Percentiles rank a stretch among this genome's conserved stretches.
Evolutionary conservation across 495 filamentous ascomycete genomes (phyloP).

Genomic region (Penicillium alfredii): DNA sequence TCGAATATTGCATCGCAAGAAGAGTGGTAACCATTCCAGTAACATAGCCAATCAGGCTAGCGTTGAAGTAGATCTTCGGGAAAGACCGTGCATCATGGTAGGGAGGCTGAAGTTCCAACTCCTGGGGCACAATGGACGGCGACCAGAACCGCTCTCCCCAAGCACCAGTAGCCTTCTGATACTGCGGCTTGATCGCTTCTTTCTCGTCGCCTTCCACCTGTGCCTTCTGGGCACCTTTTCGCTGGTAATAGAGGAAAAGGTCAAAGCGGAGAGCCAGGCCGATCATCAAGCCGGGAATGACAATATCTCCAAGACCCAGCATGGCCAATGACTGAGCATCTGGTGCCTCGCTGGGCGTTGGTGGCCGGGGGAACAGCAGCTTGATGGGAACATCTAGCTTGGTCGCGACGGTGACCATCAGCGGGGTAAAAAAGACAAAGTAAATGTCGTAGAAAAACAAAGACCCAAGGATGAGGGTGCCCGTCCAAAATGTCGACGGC

Average conservation of each 20-base stretch:
- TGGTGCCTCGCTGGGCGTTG: constrained; percentile 32
- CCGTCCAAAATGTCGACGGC: constrained; percentile 82
- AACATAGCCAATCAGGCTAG: constrained; percentile 71
- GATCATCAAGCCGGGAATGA: constrained; percentile 91
- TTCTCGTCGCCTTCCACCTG: constrained; percentile 31
- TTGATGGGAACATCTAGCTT: constrained; percentile 91
- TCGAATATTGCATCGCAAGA: constrained; percentile 66
- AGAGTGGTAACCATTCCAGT: constrained; percentile 74
- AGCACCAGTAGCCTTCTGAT: constrained; percentile 54
- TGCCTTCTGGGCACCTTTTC: constrained; percentile 42
- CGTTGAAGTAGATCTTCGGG: constrained; percentile 82
- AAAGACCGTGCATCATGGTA: constrained; percentile 50
- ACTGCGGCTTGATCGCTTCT: constrained; percentile 47
- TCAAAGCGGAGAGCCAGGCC: constrained; percentile 85
- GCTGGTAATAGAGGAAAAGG: constrained; percentile 73
- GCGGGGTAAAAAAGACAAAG: constrained; percentile 94
- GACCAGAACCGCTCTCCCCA: constrained; percentile 91
- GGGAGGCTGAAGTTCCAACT: constrained; percentile 32
- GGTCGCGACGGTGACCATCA: constrained; percentile 94
- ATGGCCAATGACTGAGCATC: constrained; percentile 56
- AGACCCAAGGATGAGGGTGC: constrained; percentile 65
- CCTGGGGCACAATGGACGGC: constrained; percentile 19
- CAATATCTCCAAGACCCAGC: constrained; percentile 90
- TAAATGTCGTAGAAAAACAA: constrained; percentile 95
- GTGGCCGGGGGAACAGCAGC: constrained; percentile 72